Conservation (phyloP, 148 eudicot genomes). For the Polygonum aviculare region DNA sequence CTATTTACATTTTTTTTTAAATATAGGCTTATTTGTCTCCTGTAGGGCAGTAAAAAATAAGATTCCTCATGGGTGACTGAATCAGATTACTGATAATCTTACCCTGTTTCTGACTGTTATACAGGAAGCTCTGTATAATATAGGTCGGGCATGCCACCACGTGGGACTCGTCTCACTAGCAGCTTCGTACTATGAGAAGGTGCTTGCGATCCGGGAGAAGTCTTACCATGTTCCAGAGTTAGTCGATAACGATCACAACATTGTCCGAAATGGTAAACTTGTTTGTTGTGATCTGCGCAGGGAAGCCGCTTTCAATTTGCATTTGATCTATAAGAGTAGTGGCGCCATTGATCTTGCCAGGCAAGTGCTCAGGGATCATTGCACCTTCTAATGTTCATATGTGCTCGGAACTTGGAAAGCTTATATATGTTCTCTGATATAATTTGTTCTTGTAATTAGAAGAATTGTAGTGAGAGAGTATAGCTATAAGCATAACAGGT, state of each 20-base stretch:
- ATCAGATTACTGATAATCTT: not conserved
- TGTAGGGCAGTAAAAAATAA: not conserved
- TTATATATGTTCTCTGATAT: too few species aligned
- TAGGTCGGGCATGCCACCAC: slow-evolving; percentile 81
- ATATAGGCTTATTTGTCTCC: too few species aligned
- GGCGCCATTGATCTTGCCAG: slow-evolving; percentile 83
- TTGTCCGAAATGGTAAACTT: slow-evolving; percentile 18
- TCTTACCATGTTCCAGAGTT: slow-evolving; percentile 46
- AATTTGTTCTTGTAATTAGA: too few species aligned
- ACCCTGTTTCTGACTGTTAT: not conserved
- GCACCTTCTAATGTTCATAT: slow-evolving; percentile 15
- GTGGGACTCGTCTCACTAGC: slow-evolving; percentile 73
- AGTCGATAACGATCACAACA: slow-evolving; percentile 27
- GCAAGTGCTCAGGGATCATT: slow-evolving; percentile 64
- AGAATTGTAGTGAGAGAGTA: too few species aligned
- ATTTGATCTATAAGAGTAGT: slow-evolving; percentile 69
- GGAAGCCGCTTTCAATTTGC: slow-evolving; percentile 89
- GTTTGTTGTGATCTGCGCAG: slow-evolving; percentile 78
- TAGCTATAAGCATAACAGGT: too few species aligned
- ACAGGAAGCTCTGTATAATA: slow-evolving; percentile 76
- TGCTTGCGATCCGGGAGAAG: slow-evolving; percentile 39
- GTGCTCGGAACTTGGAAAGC: too few species aligned
- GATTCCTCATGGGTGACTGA: not conserved
- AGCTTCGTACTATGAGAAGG: slow-evolving; percentile 71
- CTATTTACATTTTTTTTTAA: too few species aligned